Evolutionary conservation across 306 rosid genomes (phyloP).

Genomic region (Inga leiocalycina): DNA sequence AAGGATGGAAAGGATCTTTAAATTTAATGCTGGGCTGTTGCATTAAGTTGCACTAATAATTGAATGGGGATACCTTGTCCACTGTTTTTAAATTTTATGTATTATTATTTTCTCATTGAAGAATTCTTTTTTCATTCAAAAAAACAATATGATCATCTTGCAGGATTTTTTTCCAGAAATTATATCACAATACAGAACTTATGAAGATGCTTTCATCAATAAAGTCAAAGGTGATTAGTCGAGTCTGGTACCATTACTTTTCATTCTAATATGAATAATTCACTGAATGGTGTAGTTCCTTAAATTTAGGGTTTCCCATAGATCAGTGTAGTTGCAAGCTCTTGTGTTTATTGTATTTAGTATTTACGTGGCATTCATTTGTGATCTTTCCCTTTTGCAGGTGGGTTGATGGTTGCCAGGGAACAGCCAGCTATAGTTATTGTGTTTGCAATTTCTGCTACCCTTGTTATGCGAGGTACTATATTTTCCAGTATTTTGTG

Average conservation of each 20-base stretch:
- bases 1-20: neutral
- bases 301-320: slow-evolving; percentile 6
- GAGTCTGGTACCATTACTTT: neutral
- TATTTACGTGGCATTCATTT: slow-evolving; percentile 13
- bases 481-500: slow-evolving; percentile 9
- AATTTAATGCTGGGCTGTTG: neutral
- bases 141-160: slow-evolving; percentile 30
- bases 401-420: slow-evolving; percentile 55
- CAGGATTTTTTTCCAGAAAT: slow-evolving; percentile 63
- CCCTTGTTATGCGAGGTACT: slow-evolving; percentile 68
- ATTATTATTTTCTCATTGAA: neutral
- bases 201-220: slow-evolving; percentile 68
- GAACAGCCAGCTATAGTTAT: slow-evolving; percentile 67
- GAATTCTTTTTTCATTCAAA: neutral
- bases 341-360: slow-evolving; percentile 18
- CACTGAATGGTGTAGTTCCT: slow-evolving; percentile 14
- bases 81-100: no score
- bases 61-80: neutral
- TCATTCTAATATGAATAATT: slow-evolving; percentile 8
- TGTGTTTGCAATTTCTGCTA: slow-evolving; percentile 67
- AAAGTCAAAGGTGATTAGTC: slow-evolving; percentile 59
- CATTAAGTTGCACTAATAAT: neutral
- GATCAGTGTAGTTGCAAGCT: neutral
- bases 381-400: slow-evolving; percentile 42
- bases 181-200: slow-evolving; percentile 47